phyloP scores from a whole-genome alignment of 306 rosid genomes.

The Corylus americana region DNA sequence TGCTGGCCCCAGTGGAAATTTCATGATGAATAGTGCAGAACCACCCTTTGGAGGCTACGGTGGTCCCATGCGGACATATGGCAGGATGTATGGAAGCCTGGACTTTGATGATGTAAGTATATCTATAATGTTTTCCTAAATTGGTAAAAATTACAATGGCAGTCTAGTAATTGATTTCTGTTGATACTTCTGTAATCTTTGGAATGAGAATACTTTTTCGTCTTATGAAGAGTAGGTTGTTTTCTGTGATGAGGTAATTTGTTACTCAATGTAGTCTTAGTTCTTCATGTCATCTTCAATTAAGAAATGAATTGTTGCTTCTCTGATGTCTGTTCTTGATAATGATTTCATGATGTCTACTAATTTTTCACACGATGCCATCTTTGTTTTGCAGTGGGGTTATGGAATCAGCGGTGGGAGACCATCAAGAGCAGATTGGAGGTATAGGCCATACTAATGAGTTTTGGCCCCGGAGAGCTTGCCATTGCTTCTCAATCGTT shows the following conservation, averaged over 20 bases:
- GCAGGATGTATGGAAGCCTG: conserved; percentile 88
- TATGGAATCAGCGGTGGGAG: conserved; percentile 77
- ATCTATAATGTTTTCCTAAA: background rate
- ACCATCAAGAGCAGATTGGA: conserved; percentile 92
- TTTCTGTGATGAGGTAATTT: background rate
- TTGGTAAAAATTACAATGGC: background rate
- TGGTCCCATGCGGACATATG: conserved; percentile 86
- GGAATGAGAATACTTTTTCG: background rate
- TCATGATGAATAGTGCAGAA: conserved; percentile 58
- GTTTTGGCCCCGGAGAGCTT: conserved; percentile 1
- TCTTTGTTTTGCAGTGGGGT: conserved; percentile 73
- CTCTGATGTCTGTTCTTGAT: background rate
- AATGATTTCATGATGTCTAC: background rate
- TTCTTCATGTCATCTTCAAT: background rate
- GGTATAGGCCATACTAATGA: conserved; percentile 88
- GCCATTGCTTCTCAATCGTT: conserved; percentile 19
- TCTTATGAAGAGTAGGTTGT: background rate
- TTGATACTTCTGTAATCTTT: background rate
- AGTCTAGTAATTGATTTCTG: background rate
- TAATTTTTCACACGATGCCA: background rate
- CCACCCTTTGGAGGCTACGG: conserved; percentile 73
- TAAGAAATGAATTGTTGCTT: background rate
- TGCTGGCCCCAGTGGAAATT: conserved; percentile 69
- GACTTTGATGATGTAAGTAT: conserved; percentile 88
- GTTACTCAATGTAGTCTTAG: background rate